phyloP scores from a whole-genome alignment of 805 yeast genomes.

The Wickerhamiella parazyma region DNA sequence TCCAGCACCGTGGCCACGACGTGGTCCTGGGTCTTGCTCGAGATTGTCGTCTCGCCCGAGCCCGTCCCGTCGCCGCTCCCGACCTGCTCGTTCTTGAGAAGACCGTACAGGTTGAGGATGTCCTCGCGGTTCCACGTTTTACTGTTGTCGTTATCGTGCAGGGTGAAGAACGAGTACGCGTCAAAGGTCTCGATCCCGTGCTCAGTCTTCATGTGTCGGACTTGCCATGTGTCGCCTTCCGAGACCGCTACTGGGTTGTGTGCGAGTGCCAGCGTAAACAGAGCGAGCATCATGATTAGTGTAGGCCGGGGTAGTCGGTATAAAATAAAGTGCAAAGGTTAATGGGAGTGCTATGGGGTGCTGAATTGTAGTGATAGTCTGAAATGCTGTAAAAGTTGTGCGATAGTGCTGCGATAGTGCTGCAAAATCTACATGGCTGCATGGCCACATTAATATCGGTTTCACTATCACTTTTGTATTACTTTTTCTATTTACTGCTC shows the following conservation, averaged over 20 bases:
- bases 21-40: slow-evolving; percentile 38
- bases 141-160: slow-evolving; percentile 52
- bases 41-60: slow-evolving; percentile 50
- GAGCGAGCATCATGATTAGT: background rate
- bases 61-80: slow-evolving; percentile 92
- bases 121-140: slow-evolving; percentile 51
- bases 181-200: slow-evolving; percentile 67
- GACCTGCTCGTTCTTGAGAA: slow-evolving; percentile 53
- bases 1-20: slow-evolving; percentile 43
- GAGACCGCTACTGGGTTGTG: slow-evolving; percentile 11
- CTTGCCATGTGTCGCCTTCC: slow-evolving; percentile 25
- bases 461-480: too few relatives aligned
- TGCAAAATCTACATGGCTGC: too few relatives aligned
- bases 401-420: too few relatives aligned
- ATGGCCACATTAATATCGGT: too few relatives aligned
- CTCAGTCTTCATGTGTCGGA: slow-evolving; percentile 74
- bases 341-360: too few relatives aligned
- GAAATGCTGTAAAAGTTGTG: too few relatives aligned
- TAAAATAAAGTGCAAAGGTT: too few relatives aligned
- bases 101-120: slow-evolving; percentile 69
- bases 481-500: too few relatives aligned
- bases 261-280: slow-evolving; percentile 10
- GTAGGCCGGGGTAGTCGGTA: background rate
- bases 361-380: too few relatives aligned
- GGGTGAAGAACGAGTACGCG: slow-evolving; percentile 57